Evolutionary conservation across 306 rosid genomes (phyloP).

Genomic region (Cicer yamashitae): DNA sequence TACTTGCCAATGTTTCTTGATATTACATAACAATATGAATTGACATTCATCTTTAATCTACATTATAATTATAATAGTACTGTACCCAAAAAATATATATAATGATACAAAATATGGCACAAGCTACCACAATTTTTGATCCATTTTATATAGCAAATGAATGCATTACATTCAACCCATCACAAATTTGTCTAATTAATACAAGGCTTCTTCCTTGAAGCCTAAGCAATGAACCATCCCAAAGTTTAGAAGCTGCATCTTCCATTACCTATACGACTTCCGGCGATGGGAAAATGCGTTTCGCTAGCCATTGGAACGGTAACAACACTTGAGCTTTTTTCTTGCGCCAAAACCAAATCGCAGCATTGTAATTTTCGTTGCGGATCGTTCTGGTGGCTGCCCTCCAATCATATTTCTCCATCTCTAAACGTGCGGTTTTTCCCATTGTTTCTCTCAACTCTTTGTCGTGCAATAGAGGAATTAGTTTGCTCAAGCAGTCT

Average conservation of each 20-base stretch:
- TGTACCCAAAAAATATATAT: background rate
- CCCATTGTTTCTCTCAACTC: conserved; percentile 86
- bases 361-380: conserved; percentile 84
- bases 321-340: conserved; percentile 76
- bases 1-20: conserved; percentile 9
- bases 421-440: conserved; percentile 76
- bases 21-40: conserved; percentile 30
- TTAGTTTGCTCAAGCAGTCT: conserved; percentile 84
- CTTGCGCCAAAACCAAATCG: conserved; percentile 99
- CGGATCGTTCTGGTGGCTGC: conserved; percentile 83
- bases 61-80: background rate
- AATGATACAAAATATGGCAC: conserved; percentile 44
- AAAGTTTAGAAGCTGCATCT: conserved; percentile 19
- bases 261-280: conserved; percentile 50
- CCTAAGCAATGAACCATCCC: conserved; percentile 44
- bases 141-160: conserved; percentile 67
- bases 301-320: conserved; percentile 83
- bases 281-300: conserved; percentile 76
- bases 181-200: conserved; percentile 50
- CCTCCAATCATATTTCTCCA: conserved; percentile 94
- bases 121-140: conserved; percentile 38
- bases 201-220: conserved; percentile 47
- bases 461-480: conserved; percentile 64
- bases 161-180: conserved; percentile 53
- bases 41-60: conserved; percentile 36